Percentiles rank a stretch among this genome's conserved stretches.
phyloP scores from a whole-genome alignment of 1,284 basidiomycete genomes.

The Calocybe gambosa region DNA sequence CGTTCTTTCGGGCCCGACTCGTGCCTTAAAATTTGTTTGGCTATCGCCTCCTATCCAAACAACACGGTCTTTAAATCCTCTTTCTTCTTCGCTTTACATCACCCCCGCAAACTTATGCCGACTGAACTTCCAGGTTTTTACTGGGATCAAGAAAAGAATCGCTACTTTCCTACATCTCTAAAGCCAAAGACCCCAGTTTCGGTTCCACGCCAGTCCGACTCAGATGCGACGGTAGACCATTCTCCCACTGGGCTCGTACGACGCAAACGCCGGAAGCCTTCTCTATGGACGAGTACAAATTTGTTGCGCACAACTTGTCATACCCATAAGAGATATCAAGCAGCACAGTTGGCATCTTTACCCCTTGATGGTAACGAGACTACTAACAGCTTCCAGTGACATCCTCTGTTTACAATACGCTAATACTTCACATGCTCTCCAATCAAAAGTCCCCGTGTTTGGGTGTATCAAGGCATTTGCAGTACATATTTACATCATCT shows the following conservation, averaged over 20 bases:
- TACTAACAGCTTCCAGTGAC: conserved; percentile 22
- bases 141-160: conserved; percentile 40
- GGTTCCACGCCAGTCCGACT: conserved; percentile 5
- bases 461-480: conserved; percentile 37
- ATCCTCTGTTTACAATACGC: conserved; percentile 31
- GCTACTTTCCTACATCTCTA: conserved; percentile 49
- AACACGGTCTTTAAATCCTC: not conserved
- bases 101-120: conserved; percentile 25
- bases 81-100: not conserved
- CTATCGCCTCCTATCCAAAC: not conserved
- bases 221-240: conserved; percentile 1
- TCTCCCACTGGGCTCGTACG: conserved; percentile 8
- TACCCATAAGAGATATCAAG: conserved; percentile 11
- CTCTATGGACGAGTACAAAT: conserved; percentile 16
- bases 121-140: conserved; percentile 46
- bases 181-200: conserved; percentile 22
- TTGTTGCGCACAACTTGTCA: conserved; percentile 8
- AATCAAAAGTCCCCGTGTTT: conserved; percentile 24
- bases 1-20: not conserved
- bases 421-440: conserved; percentile 24
- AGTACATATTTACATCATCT: too few species aligned
- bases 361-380: conserved; percentile 1
- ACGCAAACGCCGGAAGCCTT: conserved; percentile 12
- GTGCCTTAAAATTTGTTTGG: not conserved
- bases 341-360: conserved; percentile 24